A percentile compares a stretch with the other conserved stretches of the same genome.
Evolutionary conservation across 2,329 filamentous ascomycete species (phyloP).

Genomic region (Stachybotrys elegans): DNA sequence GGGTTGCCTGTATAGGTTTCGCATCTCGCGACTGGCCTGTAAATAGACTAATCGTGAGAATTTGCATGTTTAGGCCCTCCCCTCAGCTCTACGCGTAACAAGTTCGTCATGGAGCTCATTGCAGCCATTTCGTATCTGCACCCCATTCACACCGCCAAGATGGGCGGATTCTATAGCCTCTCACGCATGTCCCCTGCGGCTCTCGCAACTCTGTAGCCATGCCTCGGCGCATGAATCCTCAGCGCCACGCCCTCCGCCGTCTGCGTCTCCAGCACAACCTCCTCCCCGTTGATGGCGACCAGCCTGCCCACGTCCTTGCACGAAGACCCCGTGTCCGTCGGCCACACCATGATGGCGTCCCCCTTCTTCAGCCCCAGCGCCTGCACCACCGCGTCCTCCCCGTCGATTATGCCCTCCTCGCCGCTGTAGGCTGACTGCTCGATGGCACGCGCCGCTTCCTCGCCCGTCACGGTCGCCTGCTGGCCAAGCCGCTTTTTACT

Average conservation of each 20-base stretch:
- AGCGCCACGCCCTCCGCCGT: constrained; percentile 36
- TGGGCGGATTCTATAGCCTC: too few species aligned
- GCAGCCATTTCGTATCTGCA: too few species aligned
- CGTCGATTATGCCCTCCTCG: constrained; percentile 36
- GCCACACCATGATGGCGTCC: constrained; percentile 52
- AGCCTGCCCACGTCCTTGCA: constrained; percentile 54
- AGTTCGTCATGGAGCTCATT: too few species aligned
- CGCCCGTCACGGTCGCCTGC: constrained; percentile 42
- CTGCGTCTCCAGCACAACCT: constrained; percentile 54
- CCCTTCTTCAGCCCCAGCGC: constrained; percentile 47
- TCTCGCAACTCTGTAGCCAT: constrained; percentile 48
- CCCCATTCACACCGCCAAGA: too few species aligned
- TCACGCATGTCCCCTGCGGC: neutral
- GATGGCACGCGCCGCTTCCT: constrained; percentile 47
- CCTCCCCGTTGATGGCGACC: constrained; percentile 43
- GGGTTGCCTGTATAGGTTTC: too few species aligned
- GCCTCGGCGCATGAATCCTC: constrained; percentile 56
- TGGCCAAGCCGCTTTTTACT: constrained; percentile 31
- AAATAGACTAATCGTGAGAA: too few species aligned
- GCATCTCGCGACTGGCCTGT: too few species aligned
- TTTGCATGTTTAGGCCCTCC: too few species aligned
- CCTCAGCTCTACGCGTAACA: too few species aligned
- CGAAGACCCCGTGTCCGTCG: constrained; percentile 55
- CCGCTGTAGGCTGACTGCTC: constrained; percentile 40
- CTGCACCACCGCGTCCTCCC: constrained; percentile 38